These are phyloP conservation scores for Lasiodiplodia sp. DNA, from an alignment of 2,329 filamentous ascomycete genomes.

Conservation along the genomic window DNA sequence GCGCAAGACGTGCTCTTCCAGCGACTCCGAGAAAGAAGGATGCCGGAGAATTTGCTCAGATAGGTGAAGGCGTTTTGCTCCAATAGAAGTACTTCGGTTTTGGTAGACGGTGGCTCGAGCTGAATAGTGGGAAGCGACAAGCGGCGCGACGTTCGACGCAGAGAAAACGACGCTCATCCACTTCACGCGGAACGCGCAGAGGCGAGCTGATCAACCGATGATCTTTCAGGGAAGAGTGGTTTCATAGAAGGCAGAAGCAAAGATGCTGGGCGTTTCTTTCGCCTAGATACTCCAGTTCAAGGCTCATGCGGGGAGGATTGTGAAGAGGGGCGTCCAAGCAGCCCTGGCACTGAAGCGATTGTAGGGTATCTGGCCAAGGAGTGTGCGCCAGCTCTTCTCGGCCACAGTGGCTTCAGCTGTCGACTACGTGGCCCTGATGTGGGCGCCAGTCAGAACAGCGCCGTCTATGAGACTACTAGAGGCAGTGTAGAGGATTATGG, in stretches of 20 bases:
- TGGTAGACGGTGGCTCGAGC: slow-evolving; percentile 32
- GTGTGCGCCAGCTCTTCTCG: slow-evolving; percentile 34
- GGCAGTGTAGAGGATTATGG: slow-evolving; percentile 8
- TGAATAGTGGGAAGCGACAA: slow-evolving; percentile 40
- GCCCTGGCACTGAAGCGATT: slow-evolving; percentile 19
- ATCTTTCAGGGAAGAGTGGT: slow-evolving; percentile 31
- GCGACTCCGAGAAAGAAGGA: slow-evolving; percentile 41
- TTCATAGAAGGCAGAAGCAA: slow-evolving; percentile 31
- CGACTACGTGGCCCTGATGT: slow-evolving; percentile 39
- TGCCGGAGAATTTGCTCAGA: slow-evolving; percentile 35
- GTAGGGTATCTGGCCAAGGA: slow-evolving; percentile 31
- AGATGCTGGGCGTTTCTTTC: slow-evolving; percentile 32
- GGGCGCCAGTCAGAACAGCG: slow-evolving; percentile 12
- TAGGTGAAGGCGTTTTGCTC: slow-evolving; percentile 42
- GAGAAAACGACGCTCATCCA: slow-evolving; percentile 47
- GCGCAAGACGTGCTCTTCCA: slow-evolving; percentile 45
- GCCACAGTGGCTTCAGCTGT: slow-evolving; percentile 38
- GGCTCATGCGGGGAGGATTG: slow-evolving; percentile 12
- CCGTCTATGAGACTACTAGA: neutral
- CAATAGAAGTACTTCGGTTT: slow-evolving; percentile 32
- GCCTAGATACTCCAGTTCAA: slow-evolving; percentile 33
- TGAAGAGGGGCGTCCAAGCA: neutral
- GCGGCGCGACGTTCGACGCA: slow-evolving; percentile 43
- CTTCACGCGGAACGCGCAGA: slow-evolving; percentile 38
- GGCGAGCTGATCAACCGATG: slow-evolving; percentile 25